A percentile compares a stretch with the other conserved stretches of the same genome.
Conservation (phyloP, 2,329 filamentous ascomycete species). For the Aureobasidium subglaciale region DNA sequence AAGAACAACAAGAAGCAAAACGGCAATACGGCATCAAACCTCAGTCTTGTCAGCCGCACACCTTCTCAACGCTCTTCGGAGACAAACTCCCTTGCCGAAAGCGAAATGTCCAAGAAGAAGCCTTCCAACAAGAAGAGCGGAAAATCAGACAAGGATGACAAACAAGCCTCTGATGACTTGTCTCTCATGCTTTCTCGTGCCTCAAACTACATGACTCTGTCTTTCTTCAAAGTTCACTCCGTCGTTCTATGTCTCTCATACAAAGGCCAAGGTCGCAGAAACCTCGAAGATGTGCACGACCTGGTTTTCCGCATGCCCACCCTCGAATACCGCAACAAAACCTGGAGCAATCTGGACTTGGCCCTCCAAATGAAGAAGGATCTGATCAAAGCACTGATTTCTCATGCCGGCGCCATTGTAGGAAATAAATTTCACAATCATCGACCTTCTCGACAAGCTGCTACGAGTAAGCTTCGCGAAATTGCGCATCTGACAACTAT, state of each 20-base stretch:
- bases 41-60: slow-evolving; percentile 23
- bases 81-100: slow-evolving; percentile 18
- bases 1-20: slow-evolving; percentile 20
- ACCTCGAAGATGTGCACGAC: slow-evolving; percentile 93
- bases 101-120: slow-evolving; percentile 26
- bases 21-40: slow-evolving; percentile 21
- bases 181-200: slow-evolving; percentile 95
- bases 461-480: slow-evolving; percentile 68
- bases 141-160: slow-evolving; percentile 51
- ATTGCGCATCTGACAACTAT: slow-evolving; percentile 72
- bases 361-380: slow-evolving; percentile 90
- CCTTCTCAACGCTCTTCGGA: slow-evolving; percentile 26
- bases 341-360: slow-evolving; percentile 95
- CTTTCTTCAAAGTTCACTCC: slow-evolving; percentile 89
- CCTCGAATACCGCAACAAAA: slow-evolving; percentile 96
- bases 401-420: slow-evolving; percentile 91
- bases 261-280: slow-evolving; percentile 91
- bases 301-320: slow-evolving; percentile 94
- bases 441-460: slow-evolving; percentile 68
- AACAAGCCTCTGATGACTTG: slow-evolving; percentile 66
- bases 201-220: slow-evolving; percentile 94
- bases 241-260: slow-evolving; percentile 94
- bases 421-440: slow-evolving; percentile 95
- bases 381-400: slow-evolving; percentile 86
- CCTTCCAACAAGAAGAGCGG: slow-evolving; percentile 27